These are phyloP conservation scores for Laetiporus sulphureus DNA, from an alignment of 1,284 basidiomycete genomes.

Conservation along the genomic window DNA sequence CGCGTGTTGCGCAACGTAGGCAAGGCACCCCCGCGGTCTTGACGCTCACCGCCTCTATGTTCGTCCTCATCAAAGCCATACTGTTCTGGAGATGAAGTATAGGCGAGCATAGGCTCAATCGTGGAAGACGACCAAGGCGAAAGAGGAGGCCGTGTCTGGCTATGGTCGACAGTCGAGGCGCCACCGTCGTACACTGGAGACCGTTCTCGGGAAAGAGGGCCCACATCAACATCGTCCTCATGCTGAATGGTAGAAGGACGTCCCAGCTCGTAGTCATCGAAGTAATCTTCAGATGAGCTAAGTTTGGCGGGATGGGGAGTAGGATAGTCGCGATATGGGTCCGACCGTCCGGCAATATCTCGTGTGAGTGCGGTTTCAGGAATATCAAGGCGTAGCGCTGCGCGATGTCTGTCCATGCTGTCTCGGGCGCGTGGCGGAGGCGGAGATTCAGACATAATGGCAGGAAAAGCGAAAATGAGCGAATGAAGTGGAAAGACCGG, in stretches of 20 bases:
- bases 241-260: neutral
- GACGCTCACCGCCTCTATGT: neutral
- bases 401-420: no score
- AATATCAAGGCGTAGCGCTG: neutral
- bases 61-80: neutral
- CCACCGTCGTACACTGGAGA: no score
- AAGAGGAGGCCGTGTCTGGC: neutral
- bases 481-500: no score
- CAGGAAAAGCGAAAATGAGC: no score
- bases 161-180: neutral
- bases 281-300: conserved; percentile 9
- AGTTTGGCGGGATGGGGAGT: conserved; percentile 15
- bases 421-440: no score
- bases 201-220: neutral
- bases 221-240: neutral
- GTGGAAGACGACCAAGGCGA: neutral
- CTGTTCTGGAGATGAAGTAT: no score
- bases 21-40: neutral
- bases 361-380: neutral
- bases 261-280: conserved; percentile 6
- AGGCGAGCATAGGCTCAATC: neutral
- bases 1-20: neutral
- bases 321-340: conserved; percentile 9
- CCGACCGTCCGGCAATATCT: neutral
- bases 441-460: no score